Evolutionary conservation across 495 filamentous ascomycete species (phyloP).

Genomic region (Penicillium salamii): DNA sequence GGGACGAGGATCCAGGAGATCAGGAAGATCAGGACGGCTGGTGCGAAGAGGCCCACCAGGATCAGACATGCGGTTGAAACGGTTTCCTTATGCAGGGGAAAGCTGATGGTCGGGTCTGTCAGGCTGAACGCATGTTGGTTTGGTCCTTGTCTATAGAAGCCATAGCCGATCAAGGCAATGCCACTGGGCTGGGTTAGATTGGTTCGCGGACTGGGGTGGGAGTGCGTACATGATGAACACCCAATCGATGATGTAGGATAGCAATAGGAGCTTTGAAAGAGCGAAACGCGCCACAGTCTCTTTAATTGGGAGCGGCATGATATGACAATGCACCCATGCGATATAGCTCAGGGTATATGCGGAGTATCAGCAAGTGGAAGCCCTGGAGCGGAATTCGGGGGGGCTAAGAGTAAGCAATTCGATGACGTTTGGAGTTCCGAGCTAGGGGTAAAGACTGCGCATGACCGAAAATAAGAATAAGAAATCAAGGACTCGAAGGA

Average conservation of each 20-base stretch:
- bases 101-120: slow-evolving; percentile 55
- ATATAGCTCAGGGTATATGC: too few species aligned
- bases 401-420: too few species aligned
- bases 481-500: too few species aligned
- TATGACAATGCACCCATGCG: neutral
- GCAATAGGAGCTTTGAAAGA: slow-evolving; percentile 37
- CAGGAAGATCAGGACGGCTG: slow-evolving; percentile 50
- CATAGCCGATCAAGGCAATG: slow-evolving; percentile 45
- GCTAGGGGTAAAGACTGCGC: too few species aligned
- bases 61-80: slow-evolving; percentile 50
- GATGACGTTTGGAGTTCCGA: too few species aligned
- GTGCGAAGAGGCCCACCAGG: slow-evolving; percentile 49
- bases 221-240: slow-evolving; percentile 47
- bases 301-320: neutral
- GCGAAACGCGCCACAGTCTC: neutral
- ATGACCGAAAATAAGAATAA: too few species aligned
- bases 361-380: too few species aligned
- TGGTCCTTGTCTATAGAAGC: slow-evolving; percentile 37
- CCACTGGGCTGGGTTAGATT: slow-evolving; percentile 26
- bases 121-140: slow-evolving; percentile 49
- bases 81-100: slow-evolving; percentile 55
- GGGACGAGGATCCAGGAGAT: slow-evolving; percentile 49
- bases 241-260: slow-evolving; percentile 56
- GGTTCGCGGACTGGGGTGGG: neutral
- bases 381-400: too few species aligned